A percentile compares a stretch with the other conserved stretches of the same genome.
These are phyloP conservation scores for Microdochium paspali DNA, from an alignment of 2,329 filamentous ascomycete genomes.

Conservation along the genomic window DNA sequence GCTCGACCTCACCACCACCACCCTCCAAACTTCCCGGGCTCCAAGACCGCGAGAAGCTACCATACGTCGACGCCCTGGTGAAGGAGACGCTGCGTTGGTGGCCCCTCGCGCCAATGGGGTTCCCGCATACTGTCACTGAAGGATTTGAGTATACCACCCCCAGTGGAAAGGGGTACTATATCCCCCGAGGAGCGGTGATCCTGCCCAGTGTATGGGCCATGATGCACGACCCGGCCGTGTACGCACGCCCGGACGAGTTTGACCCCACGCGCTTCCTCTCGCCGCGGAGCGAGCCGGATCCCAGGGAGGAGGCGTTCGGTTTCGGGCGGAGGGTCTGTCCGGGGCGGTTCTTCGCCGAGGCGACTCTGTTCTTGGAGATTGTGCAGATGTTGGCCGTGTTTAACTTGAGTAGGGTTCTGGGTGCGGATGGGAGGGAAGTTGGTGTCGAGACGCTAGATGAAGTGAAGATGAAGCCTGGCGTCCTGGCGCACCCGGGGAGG, in stretches of 20 bases:
- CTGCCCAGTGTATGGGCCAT: conserved; percentile 43
- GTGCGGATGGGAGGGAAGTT: not conserved
- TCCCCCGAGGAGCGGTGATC: conserved; percentile 39
- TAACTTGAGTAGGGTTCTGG: not conserved
- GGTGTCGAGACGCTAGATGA: not conserved
- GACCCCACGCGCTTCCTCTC: conserved; percentile 30
- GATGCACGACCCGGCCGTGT: conserved; percentile 34
- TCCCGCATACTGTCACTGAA: conserved; percentile 37
- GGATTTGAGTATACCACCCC: conserved; percentile 38
- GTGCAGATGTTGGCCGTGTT: not conserved
- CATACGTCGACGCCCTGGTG: conserved; percentile 42
- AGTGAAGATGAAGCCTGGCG: not conserved
- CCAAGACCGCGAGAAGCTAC: conserved; percentile 36
- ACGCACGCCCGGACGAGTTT: conserved; percentile 35
- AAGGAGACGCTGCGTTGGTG: conserved; percentile 49
- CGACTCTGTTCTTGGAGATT: not conserved
- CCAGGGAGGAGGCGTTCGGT: conserved; percentile 39
- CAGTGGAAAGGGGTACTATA: conserved; percentile 35
- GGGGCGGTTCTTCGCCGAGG: conserved; percentile 18
- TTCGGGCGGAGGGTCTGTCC: conserved; percentile 46
- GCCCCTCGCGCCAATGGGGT: conserved; percentile 39
- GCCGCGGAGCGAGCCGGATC: conserved; percentile 31
- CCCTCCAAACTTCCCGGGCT: conserved; percentile 32
- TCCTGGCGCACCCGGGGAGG: not conserved
- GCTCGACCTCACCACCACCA: too few relatives aligned